These are phyloP conservation scores for Rutidosis leptorrhynchoides DNA, from an alignment of 129 eudicot genomes.

Conservation along the genomic window DNA sequence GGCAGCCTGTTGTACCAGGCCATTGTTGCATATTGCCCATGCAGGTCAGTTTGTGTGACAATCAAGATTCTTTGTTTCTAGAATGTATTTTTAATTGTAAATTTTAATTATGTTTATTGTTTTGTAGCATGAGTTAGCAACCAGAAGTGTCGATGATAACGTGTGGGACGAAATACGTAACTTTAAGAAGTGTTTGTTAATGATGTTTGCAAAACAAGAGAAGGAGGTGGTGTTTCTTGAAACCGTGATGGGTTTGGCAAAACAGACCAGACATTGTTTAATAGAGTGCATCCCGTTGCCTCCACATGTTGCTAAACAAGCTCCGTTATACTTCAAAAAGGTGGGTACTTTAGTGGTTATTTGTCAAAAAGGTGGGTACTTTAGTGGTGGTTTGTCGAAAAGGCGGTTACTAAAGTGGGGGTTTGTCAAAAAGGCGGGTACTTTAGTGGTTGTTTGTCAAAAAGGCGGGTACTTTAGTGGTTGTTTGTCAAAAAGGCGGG, in stretches of 20 bases:
- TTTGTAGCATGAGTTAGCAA: constrained; percentile 76
- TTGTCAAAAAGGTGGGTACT: no score
- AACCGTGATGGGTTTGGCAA: constrained; percentile 79
- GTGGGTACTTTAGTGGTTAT: no score
- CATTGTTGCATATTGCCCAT: constrained; percentile 88
- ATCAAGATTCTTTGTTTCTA: neutral
- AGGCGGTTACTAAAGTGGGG: no score
- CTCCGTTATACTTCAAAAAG: constrained; percentile 87
- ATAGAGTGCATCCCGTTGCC: constrained; percentile 94
- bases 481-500: no score
- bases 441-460: no score
- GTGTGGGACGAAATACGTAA: constrained; percentile 93
- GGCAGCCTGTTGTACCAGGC: constrained; percentile 78
- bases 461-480: no score
- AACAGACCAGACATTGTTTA: constrained; percentile 81
- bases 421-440: no score
- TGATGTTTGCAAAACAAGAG: constrained; percentile 93
- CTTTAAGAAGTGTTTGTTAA: constrained; percentile 83
- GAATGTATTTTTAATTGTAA: neutral
- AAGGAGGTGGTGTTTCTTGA: constrained; percentile 75
- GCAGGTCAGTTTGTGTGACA: constrained; percentile 52
- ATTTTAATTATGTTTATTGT: neutral
- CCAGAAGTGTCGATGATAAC: constrained; percentile 71
- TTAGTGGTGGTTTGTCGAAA: no score
- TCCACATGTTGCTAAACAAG: constrained; percentile 63